Evolutionary conservation across 805 yeast species (phyloP).

Genomic region (Pichia paraexigua): DNA sequence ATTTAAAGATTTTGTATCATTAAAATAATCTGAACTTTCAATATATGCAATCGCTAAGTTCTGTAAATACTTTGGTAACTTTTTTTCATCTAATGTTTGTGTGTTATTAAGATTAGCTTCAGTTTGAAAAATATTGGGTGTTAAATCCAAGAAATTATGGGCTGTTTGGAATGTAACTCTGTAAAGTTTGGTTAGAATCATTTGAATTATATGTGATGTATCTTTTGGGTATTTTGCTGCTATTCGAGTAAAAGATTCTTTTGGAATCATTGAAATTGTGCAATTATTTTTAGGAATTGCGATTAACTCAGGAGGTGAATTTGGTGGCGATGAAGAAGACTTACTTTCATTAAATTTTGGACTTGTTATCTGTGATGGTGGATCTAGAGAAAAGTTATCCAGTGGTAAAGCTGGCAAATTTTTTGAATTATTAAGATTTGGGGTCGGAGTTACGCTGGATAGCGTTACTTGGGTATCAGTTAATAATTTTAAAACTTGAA

Average conservation of each 20-base stretch:
- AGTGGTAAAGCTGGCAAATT: constrained; percentile 5
- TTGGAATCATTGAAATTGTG: constrained; percentile 89
- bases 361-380: constrained; percentile 4
- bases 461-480: constrained; percentile 13
- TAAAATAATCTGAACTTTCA: neutral
- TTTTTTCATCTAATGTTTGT: constrained; percentile 28
- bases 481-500: constrained; percentile 71
- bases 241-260: constrained; percentile 66
- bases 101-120: constrained; percentile 56
- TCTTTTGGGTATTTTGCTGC: constrained; percentile 76
- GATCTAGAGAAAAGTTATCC: constrained; percentile 10
- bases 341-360: neutral
- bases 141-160: constrained; percentile 77
- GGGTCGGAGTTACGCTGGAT: constrained; percentile 11
- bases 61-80: constrained; percentile 57
- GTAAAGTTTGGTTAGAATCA: constrained; percentile 78
- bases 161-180: constrained; percentile 90
- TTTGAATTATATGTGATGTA: constrained; percentile 89
- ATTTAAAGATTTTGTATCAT: neutral
- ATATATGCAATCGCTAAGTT: constrained; percentile 26
- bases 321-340: neutral
- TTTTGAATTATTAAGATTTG: neutral
- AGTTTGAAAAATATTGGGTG: constrained; percentile 70
- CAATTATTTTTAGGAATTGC: constrained; percentile 71
- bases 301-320: constrained; percentile 33